These are phyloP conservation scores for Cutaneotrichosporon cavernicola DNA, from an alignment of 1,284 basidiomycete genomes.

Conservation along the genomic window DNA sequence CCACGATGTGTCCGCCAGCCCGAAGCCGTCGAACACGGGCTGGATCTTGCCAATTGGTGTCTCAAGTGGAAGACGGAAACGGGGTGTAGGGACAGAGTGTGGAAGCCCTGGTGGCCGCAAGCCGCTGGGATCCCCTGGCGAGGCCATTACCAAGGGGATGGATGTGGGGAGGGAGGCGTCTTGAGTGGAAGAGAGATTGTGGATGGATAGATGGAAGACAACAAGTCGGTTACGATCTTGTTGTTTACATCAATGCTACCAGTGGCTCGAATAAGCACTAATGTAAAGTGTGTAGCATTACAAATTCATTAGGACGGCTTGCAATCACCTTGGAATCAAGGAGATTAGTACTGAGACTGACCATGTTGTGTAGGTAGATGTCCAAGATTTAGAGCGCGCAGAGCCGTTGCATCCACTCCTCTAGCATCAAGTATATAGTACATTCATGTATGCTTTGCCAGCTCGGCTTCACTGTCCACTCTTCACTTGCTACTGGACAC, in stretches of 20 bases:
- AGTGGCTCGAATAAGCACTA: not conserved
- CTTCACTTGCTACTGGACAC: not conserved
- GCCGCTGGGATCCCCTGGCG: not conserved
- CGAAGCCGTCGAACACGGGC: conserved; percentile 22
- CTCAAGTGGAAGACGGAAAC: not conserved
- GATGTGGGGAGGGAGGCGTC: not conserved
- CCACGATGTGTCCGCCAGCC: conserved; percentile 15
- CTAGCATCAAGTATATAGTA: not conserved
- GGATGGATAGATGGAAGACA: not conserved
- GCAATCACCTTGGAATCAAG: no score
- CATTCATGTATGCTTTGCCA: not conserved
- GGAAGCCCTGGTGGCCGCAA: not conserved
- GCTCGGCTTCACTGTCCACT: not conserved
- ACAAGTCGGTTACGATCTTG: not conserved
- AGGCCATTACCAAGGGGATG: not conserved
- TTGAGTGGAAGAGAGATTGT: not conserved
- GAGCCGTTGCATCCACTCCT: conserved; percentile 4
- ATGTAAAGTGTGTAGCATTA: not conserved
- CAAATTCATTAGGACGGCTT: not conserved
- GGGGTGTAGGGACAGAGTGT: not conserved
- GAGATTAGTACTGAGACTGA: no score
- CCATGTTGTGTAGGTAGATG: no score
- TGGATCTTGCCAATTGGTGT: conserved; percentile 22
- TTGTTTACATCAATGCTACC: not conserved
- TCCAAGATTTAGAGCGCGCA: not conserved